Evolutionary conservation across 768 basidiomycete genomes (phyloP), one percentile per base, ranked within the genome.

Genomic region (Mycena vitilis): DNA sequence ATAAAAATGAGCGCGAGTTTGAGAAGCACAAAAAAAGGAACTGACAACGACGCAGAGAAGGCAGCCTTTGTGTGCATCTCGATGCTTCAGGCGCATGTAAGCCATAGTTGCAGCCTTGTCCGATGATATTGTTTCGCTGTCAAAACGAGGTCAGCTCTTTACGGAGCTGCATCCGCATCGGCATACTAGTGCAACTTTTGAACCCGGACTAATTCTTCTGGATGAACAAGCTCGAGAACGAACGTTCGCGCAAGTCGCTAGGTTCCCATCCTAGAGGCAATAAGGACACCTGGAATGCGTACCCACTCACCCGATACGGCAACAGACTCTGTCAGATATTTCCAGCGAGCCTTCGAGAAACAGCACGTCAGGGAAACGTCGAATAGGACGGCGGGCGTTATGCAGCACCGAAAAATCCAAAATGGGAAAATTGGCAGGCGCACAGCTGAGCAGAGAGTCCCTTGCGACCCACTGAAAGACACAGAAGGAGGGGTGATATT

Each of bases 81-180:
- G 94, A 81, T 94, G 93, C 75, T 86, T 86, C 80, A 95, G 84
- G 61, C 93, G 91, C 63, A 94, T 82, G 73, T 94, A 95, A 4
- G 88, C 91, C 23, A 94, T 85, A 20, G 87, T 89, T 0, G 93
- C 93, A 0, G 93, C 93, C 75, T 93, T 92, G 80, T 95, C 93
- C 73, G 89, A 86, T 48, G 84, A 82, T 69, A 94, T 93, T 1
- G 92, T 94, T 48, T 92, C 90, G 72, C 91, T 93, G 71, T 20
- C 22, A n/a, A 18, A 25, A n/a, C n/a, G 34, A 38, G 11, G 52
- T 71, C 38, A 57, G 68, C 55, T n/a, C 22, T 30, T 49, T n/a
- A n/a, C n/a, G n/a, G n/a, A n/a, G n/a, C n/a, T n/a, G n/a, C 22
- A 13, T 9, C 56, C 16, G 16, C 37, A 62, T 52, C 45, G 54